Conservation (phyloP, 164 flowering plant species). For the Macadamia tetraphylla region DNA sequence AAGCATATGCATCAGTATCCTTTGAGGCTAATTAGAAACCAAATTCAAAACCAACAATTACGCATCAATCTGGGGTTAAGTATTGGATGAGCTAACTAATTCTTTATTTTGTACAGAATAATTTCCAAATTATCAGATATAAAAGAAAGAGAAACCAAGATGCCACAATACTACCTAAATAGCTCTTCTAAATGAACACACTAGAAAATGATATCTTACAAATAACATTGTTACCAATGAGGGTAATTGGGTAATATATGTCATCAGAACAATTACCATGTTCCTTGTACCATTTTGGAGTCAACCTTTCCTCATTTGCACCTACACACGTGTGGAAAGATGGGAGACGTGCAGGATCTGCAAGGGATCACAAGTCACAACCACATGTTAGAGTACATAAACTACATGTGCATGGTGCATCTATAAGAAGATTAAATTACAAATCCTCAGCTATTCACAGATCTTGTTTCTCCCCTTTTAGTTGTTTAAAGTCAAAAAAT, state of each 20-base stretch:
- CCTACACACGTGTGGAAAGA: constrained; percentile 96
- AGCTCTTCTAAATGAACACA: neutral
- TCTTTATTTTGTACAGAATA: too few species aligned
- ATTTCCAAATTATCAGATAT: too few species aligned
- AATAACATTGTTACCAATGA: neutral
- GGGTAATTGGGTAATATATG: neutral
- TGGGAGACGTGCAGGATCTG: constrained; percentile 92
- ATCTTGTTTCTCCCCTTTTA: neutral
- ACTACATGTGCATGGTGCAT: neutral
- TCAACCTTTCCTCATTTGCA: constrained; percentile 74
- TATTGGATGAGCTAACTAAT: too few species aligned
- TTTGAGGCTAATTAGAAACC: too few species aligned
- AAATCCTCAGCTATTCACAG: neutral
- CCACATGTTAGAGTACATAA: neutral
- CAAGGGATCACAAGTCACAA: constrained; percentile 6
- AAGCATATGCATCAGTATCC: too few species aligned
- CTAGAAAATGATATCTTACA: too few species aligned
- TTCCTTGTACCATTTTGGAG: constrained; percentile 91
- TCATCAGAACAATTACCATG: constrained; percentile 49
- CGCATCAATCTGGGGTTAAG: too few species aligned
- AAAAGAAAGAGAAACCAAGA: too few species aligned
- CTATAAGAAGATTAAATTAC: neutral
- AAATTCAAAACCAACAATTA: too few species aligned
- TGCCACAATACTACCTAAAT: too few species aligned
- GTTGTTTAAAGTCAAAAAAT: neutral